A percentile compares a stretch with the other conserved stretches of the same genome.
Evolutionary conservation across 371 early-diverging fungal species (phyloP).

Genomic region (Thermomucor indicae-seudaticae): DNA sequence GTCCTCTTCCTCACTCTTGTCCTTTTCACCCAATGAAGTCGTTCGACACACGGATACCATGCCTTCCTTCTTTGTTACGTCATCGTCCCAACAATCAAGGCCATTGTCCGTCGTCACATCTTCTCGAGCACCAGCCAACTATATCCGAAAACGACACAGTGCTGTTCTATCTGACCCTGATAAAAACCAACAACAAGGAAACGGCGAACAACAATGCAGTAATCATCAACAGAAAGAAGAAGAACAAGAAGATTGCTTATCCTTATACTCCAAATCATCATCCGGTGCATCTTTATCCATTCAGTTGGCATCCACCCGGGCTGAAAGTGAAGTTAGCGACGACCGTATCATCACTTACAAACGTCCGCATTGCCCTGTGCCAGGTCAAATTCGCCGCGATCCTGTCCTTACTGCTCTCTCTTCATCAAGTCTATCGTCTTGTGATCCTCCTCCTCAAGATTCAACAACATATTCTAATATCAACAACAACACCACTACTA

Average conservation of each 20-base stretch:
- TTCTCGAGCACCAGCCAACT: neutral
- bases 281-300: slow-evolving; percentile 1
- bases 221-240: neutral
- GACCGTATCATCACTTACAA: slow-evolving; percentile 6
- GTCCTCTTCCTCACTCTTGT: slow-evolving; percentile 18
- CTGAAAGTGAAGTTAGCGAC: slow-evolving; percentile 10
- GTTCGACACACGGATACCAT: slow-evolving; percentile 20
- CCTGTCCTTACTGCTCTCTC: too few species aligned
- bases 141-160: slow-evolving; percentile 26
- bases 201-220: neutral
- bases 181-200: too few species aligned
- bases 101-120: too few species aligned
- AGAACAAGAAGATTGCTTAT: neutral
- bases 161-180: slow-evolving; percentile 20
- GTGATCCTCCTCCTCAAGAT: too few species aligned
- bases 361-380: slow-evolving; percentile 21
- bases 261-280: slow-evolving; percentile 12
- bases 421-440: too few species aligned
- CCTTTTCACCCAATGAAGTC: slow-evolving; percentile 14
- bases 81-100: slow-evolving; percentile 5
- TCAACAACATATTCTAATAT: too few species aligned
- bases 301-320: slow-evolving; percentile 4
- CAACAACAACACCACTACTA: neutral
- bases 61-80: slow-evolving; percentile 2
- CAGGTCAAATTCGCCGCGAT: slow-evolving; percentile 16